Conservation (phyloP, 495 filamentous ascomycete genomes). For the Aspergillus affinis region DNA sequence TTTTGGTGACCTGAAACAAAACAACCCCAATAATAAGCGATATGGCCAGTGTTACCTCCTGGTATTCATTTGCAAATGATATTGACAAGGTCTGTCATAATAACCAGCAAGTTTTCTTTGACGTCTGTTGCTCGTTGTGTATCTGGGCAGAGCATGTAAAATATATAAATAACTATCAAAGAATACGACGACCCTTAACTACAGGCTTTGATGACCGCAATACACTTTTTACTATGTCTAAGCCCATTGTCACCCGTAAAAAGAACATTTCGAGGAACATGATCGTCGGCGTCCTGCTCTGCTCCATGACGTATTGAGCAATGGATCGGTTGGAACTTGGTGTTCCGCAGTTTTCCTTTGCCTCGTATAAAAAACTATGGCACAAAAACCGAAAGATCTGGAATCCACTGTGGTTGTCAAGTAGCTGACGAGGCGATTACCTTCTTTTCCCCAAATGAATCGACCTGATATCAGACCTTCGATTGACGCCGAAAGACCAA, state of each 20-base stretch:
- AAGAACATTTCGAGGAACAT: background rate
- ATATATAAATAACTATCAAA: too few relatives aligned
- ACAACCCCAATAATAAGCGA: background rate
- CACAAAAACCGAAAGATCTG: background rate
- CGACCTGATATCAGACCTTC: slow-evolving; percentile 25
- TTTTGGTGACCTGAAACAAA: background rate
- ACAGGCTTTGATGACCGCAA: background rate
- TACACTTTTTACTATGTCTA: background rate
- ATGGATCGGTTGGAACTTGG: too few relatives aligned
- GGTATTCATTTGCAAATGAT: too few relatives aligned
- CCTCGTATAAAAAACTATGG: background rate
- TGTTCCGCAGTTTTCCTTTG: background rate
- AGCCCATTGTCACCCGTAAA: background rate
- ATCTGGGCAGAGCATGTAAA: too few relatives aligned
- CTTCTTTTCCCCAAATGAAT: slow-evolving; percentile 17
- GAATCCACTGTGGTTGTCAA: background rate
- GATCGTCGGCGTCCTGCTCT: background rate
- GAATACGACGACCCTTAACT: too few relatives aligned
- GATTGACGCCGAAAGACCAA: slow-evolving; percentile 36
- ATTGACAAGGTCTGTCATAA: too few relatives aligned
- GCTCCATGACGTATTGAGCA: background rate
- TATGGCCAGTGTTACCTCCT: too few relatives aligned
- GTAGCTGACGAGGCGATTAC: background rate
- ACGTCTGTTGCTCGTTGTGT: too few relatives aligned
- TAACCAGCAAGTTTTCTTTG: too few relatives aligned